Evolutionary conservation across 2,329 filamentous ascomycete species (phyloP).

Genomic region (Tolypocladium cylindrosporum): DNA sequence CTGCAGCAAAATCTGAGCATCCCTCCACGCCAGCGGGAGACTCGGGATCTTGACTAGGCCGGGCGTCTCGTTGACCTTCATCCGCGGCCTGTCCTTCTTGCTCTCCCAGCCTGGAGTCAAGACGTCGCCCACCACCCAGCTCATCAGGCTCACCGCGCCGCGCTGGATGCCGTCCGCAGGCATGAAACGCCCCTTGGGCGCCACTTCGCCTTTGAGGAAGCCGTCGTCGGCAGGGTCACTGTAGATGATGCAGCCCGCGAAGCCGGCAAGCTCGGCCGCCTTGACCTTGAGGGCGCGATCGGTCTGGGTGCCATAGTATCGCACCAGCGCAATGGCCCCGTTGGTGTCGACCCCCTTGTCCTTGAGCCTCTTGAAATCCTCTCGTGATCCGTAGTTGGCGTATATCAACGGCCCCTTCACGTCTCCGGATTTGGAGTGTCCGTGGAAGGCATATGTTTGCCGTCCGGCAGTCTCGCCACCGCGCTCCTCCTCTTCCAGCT

Average conservation of each 20-base stretch:
- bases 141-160: constrained; percentile 70
- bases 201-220: constrained; percentile 60
- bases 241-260: constrained; percentile 82
- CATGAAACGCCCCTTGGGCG: constrained; percentile 70
- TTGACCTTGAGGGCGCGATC: constrained; percentile 78
- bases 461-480: constrained; percentile 52
- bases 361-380: constrained; percentile 67
- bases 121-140: constrained; percentile 82
- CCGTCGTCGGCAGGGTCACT: constrained; percentile 83
- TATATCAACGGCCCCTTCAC: constrained; percentile 82
- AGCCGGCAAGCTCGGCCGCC: constrained; percentile 78
- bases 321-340: constrained; percentile 75
- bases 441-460: constrained; percentile 77
- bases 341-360: constrained; percentile 63
- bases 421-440: constrained; percentile 76
- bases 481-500: constrained; percentile 67
- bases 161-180: constrained; percentile 75
- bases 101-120: constrained; percentile 82
- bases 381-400: constrained; percentile 79
- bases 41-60: constrained; percentile 80
- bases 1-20: constrained; percentile 72
- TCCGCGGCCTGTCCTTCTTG: constrained; percentile 51
- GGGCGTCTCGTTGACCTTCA: constrained; percentile 58
- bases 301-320: constrained; percentile 64
- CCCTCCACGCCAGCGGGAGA: constrained; percentile 79